These are phyloP conservation scores for Tagetes erecta DNA, from an alignment of 129 eudicot species.

Conservation along the genomic window DNA sequence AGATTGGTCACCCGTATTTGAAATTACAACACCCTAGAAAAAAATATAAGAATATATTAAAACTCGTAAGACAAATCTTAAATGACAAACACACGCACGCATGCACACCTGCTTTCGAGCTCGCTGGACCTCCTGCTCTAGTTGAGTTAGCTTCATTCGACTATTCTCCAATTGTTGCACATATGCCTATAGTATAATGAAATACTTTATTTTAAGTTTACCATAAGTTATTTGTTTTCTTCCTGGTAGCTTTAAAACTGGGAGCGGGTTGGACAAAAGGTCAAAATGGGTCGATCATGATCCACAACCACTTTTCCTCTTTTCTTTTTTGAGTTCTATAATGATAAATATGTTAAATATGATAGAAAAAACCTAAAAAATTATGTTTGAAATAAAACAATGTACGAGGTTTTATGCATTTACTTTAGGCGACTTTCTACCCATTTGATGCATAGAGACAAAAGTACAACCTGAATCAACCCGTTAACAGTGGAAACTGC, in stretches of 20 bases:
- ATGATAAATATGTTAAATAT: neutral
- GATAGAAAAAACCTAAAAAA: neutral
- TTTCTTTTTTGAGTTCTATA: neutral
- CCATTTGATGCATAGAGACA: neutral
- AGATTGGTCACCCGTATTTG: conserved; percentile 75
- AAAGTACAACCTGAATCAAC: conserved; percentile 12
- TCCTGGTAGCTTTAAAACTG: neutral
- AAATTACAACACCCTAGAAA: conserved; percentile 63
- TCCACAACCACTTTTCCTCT: neutral
- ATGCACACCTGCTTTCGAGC: conserved; percentile 84
- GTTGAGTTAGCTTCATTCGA: conserved; percentile 85
- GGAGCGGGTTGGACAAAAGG: neutral
- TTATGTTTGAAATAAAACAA: neutral
- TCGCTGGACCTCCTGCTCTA: conserved; percentile 94
- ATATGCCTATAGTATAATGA: conserved; percentile 60
- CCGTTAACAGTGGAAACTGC: neutral
- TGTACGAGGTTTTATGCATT: conserved; percentile 3
- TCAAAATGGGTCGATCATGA: conserved; percentile 2
- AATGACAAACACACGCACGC: neutral
- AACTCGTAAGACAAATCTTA: conserved; percentile 13
- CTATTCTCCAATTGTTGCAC: conserved; percentile 96
- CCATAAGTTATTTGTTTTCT: conserved; percentile 12
- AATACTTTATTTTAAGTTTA: neutral
- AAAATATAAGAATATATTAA: conserved; percentile 11
- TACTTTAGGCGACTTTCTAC: neutral